These are phyloP conservation scores for Acrodontium crateriforme DNA, from an alignment of 2,329 filamentous ascomycete genomes.

Conservation along the genomic window DNA sequence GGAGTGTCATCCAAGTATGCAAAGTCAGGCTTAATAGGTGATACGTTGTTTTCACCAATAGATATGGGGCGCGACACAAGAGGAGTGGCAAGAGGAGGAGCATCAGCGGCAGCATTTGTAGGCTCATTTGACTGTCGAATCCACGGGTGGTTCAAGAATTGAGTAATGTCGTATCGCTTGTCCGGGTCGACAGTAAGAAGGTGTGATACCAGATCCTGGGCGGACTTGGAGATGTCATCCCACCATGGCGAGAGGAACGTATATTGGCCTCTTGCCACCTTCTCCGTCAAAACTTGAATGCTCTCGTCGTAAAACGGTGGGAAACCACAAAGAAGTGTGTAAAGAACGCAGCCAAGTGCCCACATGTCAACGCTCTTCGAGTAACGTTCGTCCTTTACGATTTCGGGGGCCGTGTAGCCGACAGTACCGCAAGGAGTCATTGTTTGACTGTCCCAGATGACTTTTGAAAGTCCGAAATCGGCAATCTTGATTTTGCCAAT, in stretches of 20 bases:
- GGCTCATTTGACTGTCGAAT: slow-evolving; percentile 58
- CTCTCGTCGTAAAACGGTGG: slow-evolving; percentile 98
- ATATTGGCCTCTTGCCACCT: slow-evolving; percentile 91
- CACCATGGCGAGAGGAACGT: slow-evolving; percentile 98
- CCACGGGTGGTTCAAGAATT: slow-evolving; percentile 94
- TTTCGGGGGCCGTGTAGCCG: slow-evolving; percentile 94
- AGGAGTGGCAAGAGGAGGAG: slow-evolving; percentile 58
- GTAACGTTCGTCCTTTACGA: slow-evolving; percentile 97
- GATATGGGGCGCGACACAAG: slow-evolving; percentile 32
- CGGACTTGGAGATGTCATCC: slow-evolving; percentile 93
- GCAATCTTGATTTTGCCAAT: slow-evolving; percentile 96
- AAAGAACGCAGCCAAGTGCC: slow-evolving; percentile 91
- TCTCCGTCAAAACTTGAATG: slow-evolving; percentile 91
- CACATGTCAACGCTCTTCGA: slow-evolving; percentile 99
- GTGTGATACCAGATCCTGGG: slow-evolving; percentile 87
- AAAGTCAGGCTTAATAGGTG: slow-evolving; percentile 36
- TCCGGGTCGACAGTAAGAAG: slow-evolving; percentile 88
- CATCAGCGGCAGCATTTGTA: slow-evolving; percentile 53
- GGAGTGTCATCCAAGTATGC: slow-evolving; percentile 45
- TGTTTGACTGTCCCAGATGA: slow-evolving; percentile 95
- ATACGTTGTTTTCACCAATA: slow-evolving; percentile 14
- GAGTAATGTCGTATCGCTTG: slow-evolving; percentile 81
- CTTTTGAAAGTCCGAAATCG: slow-evolving; percentile 93
- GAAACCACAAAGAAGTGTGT: slow-evolving; percentile 93
- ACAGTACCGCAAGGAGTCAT: slow-evolving; percentile 99